A percentile compares a stretch with the other conserved stretches of the same genome.
Evolutionary conservation across 129 eudicot species (phyloP).

Genomic region (Tanacetum coccineum): DNA sequence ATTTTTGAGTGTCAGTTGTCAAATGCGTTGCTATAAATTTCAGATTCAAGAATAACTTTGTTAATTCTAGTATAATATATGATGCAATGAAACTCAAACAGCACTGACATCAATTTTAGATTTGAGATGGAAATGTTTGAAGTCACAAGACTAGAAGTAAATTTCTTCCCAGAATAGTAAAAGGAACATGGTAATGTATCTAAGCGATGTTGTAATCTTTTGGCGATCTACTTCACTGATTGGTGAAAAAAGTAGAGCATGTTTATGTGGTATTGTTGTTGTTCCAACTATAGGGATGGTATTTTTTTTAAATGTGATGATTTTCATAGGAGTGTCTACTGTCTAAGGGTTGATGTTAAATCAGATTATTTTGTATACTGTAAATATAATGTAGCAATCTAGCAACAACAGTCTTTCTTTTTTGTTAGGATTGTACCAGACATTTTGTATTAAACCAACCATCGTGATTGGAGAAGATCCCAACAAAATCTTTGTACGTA

Average conservation of each 20-base stretch:
- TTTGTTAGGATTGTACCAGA: background rate
- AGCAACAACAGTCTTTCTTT: background rate
- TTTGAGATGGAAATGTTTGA: background rate
- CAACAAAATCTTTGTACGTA: background rate
- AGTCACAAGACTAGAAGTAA: background rate
- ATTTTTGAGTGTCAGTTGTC: no score
- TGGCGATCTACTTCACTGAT: conserved; percentile 6
- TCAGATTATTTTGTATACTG: background rate
- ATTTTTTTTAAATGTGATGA: background rate
- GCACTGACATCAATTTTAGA: background rate
- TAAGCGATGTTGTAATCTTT: background rate
- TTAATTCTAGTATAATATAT: no score
- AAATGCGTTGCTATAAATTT: no score
- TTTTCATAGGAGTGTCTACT: background rate
- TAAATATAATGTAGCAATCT: no score
- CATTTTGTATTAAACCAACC: background rate
- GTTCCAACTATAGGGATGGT: conserved; percentile 1
- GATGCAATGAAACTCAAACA: background rate
- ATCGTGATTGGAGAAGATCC: background rate
- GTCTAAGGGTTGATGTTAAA: background rate
- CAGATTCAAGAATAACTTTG: no score
- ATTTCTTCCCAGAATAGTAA: background rate
- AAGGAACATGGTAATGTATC: background rate
- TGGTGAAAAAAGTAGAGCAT: background rate
- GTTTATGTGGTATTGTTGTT: conserved; percentile 11